A percentile compares a stretch with the other conserved stretches of the same genome.
These are phyloP conservation scores for Somion occarium DNA, from an alignment of 1,284 basidiomycete genomes.

Conservation along the genomic window DNA sequence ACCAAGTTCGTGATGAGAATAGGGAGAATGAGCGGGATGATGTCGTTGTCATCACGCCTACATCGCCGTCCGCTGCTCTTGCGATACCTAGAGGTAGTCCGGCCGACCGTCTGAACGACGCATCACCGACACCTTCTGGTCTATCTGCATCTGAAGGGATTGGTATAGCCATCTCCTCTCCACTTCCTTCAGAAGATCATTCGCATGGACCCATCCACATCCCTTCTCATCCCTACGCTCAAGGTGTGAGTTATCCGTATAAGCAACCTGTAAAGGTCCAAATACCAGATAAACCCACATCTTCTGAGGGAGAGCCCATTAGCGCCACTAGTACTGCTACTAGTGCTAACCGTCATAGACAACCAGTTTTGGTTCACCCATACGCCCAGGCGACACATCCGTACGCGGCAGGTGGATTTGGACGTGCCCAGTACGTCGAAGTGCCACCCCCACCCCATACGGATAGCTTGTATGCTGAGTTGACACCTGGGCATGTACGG, in stretches of 20 bases:
- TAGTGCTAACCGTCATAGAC: conserved; percentile 42
- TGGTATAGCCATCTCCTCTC: conserved; percentile 66
- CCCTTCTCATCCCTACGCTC: conserved; percentile 56
- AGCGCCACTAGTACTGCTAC: conserved; percentile 15
- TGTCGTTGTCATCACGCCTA: conserved; percentile 20
- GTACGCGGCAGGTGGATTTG: conserved; percentile 23
- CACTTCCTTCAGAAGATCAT: conserved; percentile 37
- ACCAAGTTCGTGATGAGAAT: conserved; percentile 18
- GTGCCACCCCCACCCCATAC: conserved; percentile 33
- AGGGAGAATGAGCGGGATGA: conserved; percentile 8
- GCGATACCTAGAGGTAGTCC: conserved; percentile 10
- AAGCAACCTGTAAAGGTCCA: conserved; percentile 13
- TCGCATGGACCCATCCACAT: conserved; percentile 32
- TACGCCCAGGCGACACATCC: conserved; percentile 35
- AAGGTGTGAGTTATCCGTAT: conserved; percentile 33
- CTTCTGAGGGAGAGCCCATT: conserved; percentile 16
- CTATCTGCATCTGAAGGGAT: conserved; percentile 33
- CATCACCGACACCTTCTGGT: conserved; percentile 30
- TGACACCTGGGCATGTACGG: conserved; percentile 42
- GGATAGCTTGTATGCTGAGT: conserved; percentile 50
- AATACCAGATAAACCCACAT: conserved; percentile 18
- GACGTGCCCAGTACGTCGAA: conserved; percentile 17
- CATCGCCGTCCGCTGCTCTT: conserved; percentile 13
- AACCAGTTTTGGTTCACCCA: conserved; percentile 33
- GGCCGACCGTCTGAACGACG: conserved; percentile 9